Base-by-base conservation (phyloP, 1,284 basidiomycete species). In the Austroboletus niveus region DNA sequence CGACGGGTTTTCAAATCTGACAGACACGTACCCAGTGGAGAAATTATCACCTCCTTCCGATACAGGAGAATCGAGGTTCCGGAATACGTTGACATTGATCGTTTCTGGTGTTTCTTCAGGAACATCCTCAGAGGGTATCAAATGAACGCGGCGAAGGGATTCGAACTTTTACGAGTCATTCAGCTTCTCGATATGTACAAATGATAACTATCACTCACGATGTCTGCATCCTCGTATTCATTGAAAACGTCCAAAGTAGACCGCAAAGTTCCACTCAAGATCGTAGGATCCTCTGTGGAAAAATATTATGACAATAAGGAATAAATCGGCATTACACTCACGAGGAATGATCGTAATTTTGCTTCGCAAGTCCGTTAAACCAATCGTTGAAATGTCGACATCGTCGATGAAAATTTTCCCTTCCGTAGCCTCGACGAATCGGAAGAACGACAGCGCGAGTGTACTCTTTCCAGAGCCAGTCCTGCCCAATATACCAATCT, bases 1-100 rank as follows among this genome's bases (percentile, higher is more conserved):
- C 7, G 30, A 14, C 7, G 8, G 10, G 9, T 27, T 5, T 42
- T n/a, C 2, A 9, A 29, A 29, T 2, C 15, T 2, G 24, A 15
- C 5, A 27, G 30, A 42, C 4, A 46, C 78, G 42, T 60, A 87
- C 87, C 94, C 94, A 7, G 89, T 88, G 0, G 89, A 93, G 68
- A 96, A 96, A 70, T 96, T 97, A 42, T 95, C 93, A n/a, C 93
- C 93, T 2, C 87, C 87, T 70, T 92, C 91, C 1, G 88, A 89
- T 10, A 97, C 92, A 14, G 82, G 69, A 1, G 88, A 91, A 54
- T 93, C 90, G 3, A 98, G 77, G 65, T 93, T 85, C 32, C 84
- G 81, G 81, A 97, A 97, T 5, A 93, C 84, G 57, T 94, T 94
- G 34, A 72, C 77, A 62, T 96, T 96, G 52, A 91, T 72, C 5